Evolutionary conservation across 208 protist genomes (phyloP), one percentile per base, ranked within the genome.

Genomic region (Leishmania tarentolae): DNA sequence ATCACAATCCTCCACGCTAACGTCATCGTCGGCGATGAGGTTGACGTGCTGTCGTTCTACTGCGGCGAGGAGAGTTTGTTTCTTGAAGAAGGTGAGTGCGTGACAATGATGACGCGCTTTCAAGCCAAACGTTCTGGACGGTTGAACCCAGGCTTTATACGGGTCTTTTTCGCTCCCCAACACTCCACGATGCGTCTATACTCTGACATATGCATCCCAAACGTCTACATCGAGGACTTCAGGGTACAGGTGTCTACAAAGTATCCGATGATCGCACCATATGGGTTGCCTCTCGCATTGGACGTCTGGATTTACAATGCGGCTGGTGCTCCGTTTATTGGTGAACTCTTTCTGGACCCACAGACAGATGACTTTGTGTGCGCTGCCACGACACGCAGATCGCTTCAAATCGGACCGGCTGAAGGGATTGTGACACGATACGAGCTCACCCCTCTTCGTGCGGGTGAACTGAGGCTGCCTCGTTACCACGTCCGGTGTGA

Each of bases 81-180:
- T 74, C 50, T 95, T 50, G 90, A 93, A 28, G 85, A 93, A 69
- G 82, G 87, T n/a, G 92, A 95, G 83, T 80, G 72, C 24, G 86
- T 89, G 15, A 93, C 88, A 17, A 77, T 95, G 61, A 77, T 86
- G 59, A 73, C 85, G 7, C 88, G 83, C 56, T 72, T 95, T 68
- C 65, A 80, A 59, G 75, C 84, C 17, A 61, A 75, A 59, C 66
- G 77, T 52, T 57, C 68, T 15, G 89, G 90, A 13, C 79, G 57
- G 31, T 63, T 88, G 71, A 80, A 82, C 44, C 81, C 87, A 53
- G 92, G 92, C 13, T 91, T 95, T 69, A 35, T 95, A 52, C 85
- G 89, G n/a, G 79, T 95, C 35, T 21, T 89, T 65, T 86, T 93
- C 69, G 61, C 81, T 9, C 86, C 87, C 24, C 70, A 78, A 44